Evolutionary conservation across 2,329 filamentous ascomycete species (phyloP).

Genomic region (Talaromyces amestolkiae): DNA sequence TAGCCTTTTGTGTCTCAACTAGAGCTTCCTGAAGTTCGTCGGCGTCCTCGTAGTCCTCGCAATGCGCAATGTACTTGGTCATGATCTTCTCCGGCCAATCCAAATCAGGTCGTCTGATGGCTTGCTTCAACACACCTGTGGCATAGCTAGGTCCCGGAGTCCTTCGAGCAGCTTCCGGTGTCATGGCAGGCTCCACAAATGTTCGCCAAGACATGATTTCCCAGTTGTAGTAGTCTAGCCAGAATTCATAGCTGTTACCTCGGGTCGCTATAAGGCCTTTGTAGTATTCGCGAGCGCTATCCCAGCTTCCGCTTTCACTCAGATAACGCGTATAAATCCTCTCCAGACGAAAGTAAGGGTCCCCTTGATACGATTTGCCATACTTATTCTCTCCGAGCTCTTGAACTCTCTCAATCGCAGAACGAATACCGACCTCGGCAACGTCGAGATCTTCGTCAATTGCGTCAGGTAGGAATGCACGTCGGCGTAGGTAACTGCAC

Average conservation of each 20-base stretch:
- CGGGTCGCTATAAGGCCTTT: constrained; percentile 67
- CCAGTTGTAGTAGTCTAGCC: constrained; percentile 88
- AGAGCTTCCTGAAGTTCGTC: constrained; percentile 70
- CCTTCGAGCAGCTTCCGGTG: constrained; percentile 54
- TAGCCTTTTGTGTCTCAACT: constrained; percentile 68
- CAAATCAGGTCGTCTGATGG: constrained; percentile 53
- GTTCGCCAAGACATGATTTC: constrained; percentile 73
- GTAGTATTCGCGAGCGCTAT: constrained; percentile 76
- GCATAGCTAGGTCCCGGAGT: constrained; percentile 68
- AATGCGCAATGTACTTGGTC: constrained; percentile 53
- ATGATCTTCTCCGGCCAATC: constrained; percentile 53
- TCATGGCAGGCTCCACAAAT: constrained; percentile 53
- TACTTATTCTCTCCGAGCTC: constrained; percentile 74
- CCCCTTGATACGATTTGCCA: constrained; percentile 74
- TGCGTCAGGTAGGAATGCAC: constrained; percentile 70
- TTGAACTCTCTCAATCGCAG: constrained; percentile 80
- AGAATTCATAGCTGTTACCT: constrained; percentile 84
- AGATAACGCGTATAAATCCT: constrained; percentile 89
- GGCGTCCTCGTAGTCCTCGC: constrained; percentile 84
- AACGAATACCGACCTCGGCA: constrained; percentile 82
- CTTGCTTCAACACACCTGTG: constrained; percentile 72
- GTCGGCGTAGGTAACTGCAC: constrained; percentile 89
- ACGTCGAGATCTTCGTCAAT: constrained; percentile 82
- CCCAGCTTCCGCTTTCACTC: constrained; percentile 74
- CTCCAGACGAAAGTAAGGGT: constrained; percentile 84